phyloP scores from a whole-genome alignment of 768 basidiomycete species.

The Trametes punicea region DNA sequence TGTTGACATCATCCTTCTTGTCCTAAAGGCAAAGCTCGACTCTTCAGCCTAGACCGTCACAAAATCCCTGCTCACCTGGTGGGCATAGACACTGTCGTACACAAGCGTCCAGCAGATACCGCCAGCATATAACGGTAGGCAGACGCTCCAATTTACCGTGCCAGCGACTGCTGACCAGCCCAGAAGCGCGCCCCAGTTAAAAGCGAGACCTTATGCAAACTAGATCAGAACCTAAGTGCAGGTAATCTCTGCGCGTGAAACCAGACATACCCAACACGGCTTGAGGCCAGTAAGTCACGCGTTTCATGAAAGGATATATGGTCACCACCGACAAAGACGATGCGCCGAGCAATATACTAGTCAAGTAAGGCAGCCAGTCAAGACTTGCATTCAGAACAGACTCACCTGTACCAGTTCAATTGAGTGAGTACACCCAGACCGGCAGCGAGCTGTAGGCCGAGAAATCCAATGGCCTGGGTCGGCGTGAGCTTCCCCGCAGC shows the following conservation, averaged over 20 bases:
- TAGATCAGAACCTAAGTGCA: not conserved
- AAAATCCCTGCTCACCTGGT: slow-evolving; percentile 72
- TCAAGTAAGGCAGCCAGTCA: too few species aligned
- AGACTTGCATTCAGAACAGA: not conserved
- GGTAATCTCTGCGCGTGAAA: not conserved
- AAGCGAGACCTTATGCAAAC: slow-evolving; percentile 70
- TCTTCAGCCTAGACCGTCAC: not conserved
- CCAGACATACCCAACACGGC: slow-evolving; percentile 88
- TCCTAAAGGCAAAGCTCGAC: slow-evolving; percentile 49
- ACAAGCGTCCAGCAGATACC: slow-evolving; percentile 92
- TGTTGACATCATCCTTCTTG: slow-evolving; percentile 84
- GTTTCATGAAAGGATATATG: slow-evolving; percentile 95
- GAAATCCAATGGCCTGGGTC: slow-evolving; percentile 74
- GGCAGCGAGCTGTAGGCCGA: slow-evolving; percentile 74
- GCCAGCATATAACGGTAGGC: slow-evolving; percentile 85
- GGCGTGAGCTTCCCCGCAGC: slow-evolving; percentile 78
- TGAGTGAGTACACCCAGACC: slow-evolving; percentile 87
- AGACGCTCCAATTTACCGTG: slow-evolving; percentile 73
- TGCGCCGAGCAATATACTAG: slow-evolving; percentile 87
- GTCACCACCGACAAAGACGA: slow-evolving; percentile 85
- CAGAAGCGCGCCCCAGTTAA: slow-evolving; percentile 95
- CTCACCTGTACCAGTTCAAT: slow-evolving; percentile 92
- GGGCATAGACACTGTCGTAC: slow-evolving; percentile 97
- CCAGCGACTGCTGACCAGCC: slow-evolving; percentile 96
- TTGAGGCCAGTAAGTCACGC: slow-evolving; percentile 96